Conservation (phyloP, 108 stramenopile species). For the Aureococcus anophagefferens region DNA sequence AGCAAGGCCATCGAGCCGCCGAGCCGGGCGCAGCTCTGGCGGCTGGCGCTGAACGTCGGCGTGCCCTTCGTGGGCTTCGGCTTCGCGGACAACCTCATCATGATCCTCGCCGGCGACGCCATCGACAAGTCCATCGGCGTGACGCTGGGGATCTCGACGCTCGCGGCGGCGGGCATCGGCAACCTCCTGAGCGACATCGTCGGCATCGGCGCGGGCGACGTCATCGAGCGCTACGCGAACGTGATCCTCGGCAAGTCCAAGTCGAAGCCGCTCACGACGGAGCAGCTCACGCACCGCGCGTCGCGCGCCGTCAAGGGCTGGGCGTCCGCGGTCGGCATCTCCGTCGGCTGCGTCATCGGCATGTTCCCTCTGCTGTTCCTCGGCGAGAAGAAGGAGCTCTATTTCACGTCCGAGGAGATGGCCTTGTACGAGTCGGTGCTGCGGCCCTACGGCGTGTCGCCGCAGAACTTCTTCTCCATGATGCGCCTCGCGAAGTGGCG, state of each 20-base stretch:
- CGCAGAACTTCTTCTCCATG: background rate
- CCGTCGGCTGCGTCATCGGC: slow-evolving; percentile 83
- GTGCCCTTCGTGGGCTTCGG: slow-evolving; percentile 79
- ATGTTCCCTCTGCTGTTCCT: slow-evolving; percentile 85
- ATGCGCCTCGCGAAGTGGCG: background rate
- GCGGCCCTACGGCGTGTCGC: background rate
- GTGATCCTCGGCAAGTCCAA: slow-evolving; percentile 21
- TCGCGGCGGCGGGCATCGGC: slow-evolving; percentile 91
- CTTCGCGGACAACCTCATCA: slow-evolving; percentile 88
- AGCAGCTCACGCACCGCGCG: slow-evolving; percentile 60
- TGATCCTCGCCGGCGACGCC: slow-evolving; percentile 84
- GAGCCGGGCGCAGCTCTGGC: no score
- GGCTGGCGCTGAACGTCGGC: no score
- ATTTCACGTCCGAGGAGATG: background rate
- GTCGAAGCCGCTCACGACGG: slow-evolving; percentile 38
- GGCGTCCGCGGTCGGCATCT: slow-evolving; percentile 73
- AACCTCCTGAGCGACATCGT: slow-evolving; percentile 69
- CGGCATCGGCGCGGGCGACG: slow-evolving; percentile 72
- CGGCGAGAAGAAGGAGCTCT: slow-evolving; percentile 18
- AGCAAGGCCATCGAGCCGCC: no score
- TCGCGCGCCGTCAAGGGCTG: slow-evolving; percentile 59
- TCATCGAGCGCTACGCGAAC: slow-evolving; percentile 58
- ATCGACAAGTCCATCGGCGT: slow-evolving; percentile 84
- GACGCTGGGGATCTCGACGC: slow-evolving; percentile 75
- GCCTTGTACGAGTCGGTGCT: background rate